Evolutionary conservation across 1,284 basidiomycete species (phyloP).

Genomic region (Ganoderma resinaceum): DNA sequence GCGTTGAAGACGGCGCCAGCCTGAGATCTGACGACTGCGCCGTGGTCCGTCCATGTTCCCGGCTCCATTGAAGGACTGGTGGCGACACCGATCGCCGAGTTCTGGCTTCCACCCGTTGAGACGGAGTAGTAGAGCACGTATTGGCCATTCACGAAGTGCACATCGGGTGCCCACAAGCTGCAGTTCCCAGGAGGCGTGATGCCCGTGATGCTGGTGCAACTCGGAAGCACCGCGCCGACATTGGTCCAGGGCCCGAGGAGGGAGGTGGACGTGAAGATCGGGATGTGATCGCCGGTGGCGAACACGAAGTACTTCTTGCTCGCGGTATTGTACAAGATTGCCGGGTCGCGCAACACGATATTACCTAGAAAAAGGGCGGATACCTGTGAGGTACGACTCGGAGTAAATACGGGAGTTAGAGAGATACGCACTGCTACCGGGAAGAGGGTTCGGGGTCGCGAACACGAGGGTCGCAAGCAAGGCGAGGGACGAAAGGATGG

Average conservation of each 20-base stretch:
- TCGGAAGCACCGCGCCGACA: not conserved
- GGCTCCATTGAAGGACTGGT: slow-evolving; percentile 41
- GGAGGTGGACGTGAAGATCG: not conserved
- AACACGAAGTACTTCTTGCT: not conserved
- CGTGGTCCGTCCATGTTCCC: slow-evolving; percentile 44
- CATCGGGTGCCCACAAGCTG: not conserved
- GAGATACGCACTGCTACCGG: not conserved
- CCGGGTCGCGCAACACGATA: not conserved
- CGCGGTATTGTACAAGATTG: not conserved
- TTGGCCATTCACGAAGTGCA: not conserved
- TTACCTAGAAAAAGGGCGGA: not conserved
- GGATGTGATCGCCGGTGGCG: not conserved
- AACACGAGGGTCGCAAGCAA: not conserved
- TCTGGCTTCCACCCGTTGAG: slow-evolving; percentile 40
- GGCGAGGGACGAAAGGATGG: not conserved
- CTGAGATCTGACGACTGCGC: slow-evolving; percentile 30
- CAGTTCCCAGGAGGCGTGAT: not conserved
- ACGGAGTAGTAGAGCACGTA: slow-evolving; percentile 42
- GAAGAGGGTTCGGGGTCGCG: not conserved
- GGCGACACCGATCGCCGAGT: slow-evolving; percentile 44
- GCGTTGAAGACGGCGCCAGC: not conserved
- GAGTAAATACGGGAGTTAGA: not conserved
- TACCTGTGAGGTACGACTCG: not conserved
- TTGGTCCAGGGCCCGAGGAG: not conserved
- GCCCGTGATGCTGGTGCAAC: not conserved